Base-by-base conservation (phyloP, 106 monocot genomes). In the Gastrodia elata region DNA sequence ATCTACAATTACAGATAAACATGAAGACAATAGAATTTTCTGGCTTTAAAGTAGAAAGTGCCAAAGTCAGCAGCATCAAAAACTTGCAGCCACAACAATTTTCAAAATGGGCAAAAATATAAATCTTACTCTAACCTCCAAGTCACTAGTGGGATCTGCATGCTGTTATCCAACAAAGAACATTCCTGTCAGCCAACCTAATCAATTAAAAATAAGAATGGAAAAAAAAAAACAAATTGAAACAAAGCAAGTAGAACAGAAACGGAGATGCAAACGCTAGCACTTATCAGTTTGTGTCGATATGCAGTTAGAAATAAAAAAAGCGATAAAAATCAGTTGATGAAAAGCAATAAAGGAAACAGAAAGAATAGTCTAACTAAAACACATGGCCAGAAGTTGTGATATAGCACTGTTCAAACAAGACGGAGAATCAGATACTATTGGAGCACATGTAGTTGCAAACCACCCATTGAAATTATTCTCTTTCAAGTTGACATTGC, bases 81-180 rank as follows among this genome's bases (percentile, higher is more conserved):
- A 40, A 25, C 15, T n/a, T 40, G 38, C 8, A 69, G 38, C 5
- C 69, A 69, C 40, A 25, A 35, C 7, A 69, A 69, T 40, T 25
- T 39, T 5, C 24, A n/a, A 52, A 33, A 33, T 16, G 37, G 8
- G 4, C 25, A 36, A 46, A 30, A 2, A 30, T 61, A 61, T 1
- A 20, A 65, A 73, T 27, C 46, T 3, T 72, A 39, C 33, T 68
- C 87, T 87, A 38, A 96, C 96, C 87, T 86, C 83, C 61, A 96
- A 57, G 46, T 86, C 82, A 64, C 74, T 81, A 28, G 92, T 90
- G 65, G 73, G 77, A 75, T 76, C 70, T 67, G 75, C 75, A 84
- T 86, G 74, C 96, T 96, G 96, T 81, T 74, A 87, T 74, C 68
- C 77, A 89, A 89, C 49, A 64, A 87, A 86, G 76, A 83, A 70